Evolutionary conservation across 2,329 filamentous ascomycete species (phyloP), one percentile per base, ranked within the genome.

Genomic region (Westerdykella aurantiaca): DNA sequence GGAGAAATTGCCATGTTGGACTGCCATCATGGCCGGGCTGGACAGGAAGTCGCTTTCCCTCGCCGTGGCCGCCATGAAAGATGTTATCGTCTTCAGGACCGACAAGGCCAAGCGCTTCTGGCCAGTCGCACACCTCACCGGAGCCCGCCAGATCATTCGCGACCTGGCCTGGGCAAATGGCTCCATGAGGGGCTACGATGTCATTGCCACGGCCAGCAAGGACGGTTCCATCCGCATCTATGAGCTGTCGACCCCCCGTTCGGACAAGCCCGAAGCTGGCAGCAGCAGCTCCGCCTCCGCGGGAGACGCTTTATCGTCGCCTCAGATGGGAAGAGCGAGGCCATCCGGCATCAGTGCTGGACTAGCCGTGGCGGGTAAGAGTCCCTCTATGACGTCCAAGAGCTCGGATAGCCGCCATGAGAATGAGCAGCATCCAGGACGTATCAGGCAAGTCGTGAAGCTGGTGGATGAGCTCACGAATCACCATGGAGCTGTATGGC

Each of bases 81-180:
- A 78, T 0, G 88, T 95, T 39, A 85, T 83, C 57, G 74, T 98
- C 16, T 97, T 90, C 69, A 80, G 93, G 42, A 91, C 88, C 66
- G 72, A 82, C 70, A 70, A 80, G 62, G 72, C 78, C 43, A 86
- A 86, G 48, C 85, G 88, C 46, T 94, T 97, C 61, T 95, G 95
- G 63, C 79, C 87, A 6, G 89, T 89, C 0, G 82, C 84, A 16
- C 85, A 89, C 60, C 72, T 97, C 13, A 74, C 75, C 23, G 82
- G 82, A 1, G 86, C 95, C 56, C 76, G 80, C 6, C 82, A 83
- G 1, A 75, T 97, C 33, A 86, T 96, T 6, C 78, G 91, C 38
- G 90, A 96, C 63, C 80, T 96, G 1, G 84, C 88, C 2, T 98
- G 93, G 93, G 88, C 91, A 1, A 86, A 89, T 38, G 91, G 89